Evolutionary conservation across 306 rosid genomes (phyloP).

Genomic region (Medicago ruthenica): DNA sequence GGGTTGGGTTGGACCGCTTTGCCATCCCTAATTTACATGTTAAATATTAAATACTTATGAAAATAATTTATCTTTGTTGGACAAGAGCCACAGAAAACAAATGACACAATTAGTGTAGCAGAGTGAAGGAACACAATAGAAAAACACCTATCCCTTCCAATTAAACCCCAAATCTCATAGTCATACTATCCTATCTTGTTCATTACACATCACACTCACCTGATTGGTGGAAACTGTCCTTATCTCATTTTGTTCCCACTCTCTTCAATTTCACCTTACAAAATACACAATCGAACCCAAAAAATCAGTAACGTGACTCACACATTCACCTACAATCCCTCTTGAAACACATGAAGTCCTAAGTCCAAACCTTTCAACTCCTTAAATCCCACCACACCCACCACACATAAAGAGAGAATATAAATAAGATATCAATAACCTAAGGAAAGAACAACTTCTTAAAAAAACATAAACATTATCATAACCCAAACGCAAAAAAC

Average conservation of each 20-base stretch:
- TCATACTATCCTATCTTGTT: slow-evolving; percentile 8
- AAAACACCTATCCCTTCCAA: not conserved
- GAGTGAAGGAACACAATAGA: not conserved
- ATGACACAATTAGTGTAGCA: not conserved
- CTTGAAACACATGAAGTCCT: not conserved
- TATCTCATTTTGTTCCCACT: not conserved
- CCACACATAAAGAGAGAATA: not conserved
- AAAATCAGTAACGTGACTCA: not conserved
- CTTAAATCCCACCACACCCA: not conserved
- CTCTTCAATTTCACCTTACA: not conserved
- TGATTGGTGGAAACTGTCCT: not conserved
- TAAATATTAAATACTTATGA: too few relatives aligned
- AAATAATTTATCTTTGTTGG: too few relatives aligned
- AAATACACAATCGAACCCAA: not conserved
- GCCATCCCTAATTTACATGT: too few relatives aligned
- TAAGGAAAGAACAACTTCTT: not conserved
- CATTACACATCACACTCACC: slow-evolving; percentile 1
- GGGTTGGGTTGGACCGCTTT: too few relatives aligned
- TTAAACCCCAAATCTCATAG: slow-evolving; percentile 26
- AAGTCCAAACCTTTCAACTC: not conserved
- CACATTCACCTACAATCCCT: not conserved
- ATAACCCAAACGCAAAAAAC: not conserved
- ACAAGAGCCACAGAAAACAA: not conserved
- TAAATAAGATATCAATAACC: not conserved
- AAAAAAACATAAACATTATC: not conserved